Conservation (phyloP, 1,284 basidiomycete genomes). For the Cutaneotrichosporon sp. region DNA sequence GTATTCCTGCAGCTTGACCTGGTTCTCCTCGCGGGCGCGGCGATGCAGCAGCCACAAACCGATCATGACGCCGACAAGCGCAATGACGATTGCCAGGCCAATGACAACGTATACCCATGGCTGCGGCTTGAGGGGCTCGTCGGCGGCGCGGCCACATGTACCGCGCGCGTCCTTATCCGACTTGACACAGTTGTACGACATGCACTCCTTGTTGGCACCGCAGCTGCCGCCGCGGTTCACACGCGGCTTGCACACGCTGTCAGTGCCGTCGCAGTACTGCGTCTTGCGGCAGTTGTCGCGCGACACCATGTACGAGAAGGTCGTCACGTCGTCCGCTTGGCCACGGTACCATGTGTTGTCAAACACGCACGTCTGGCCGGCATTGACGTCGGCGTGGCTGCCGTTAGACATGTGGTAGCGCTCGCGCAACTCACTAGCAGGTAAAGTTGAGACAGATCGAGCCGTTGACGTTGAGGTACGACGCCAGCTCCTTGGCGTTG, state of each 20-base stretch:
- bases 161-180: constrained; percentile 48
- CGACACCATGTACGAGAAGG: constrained; percentile 70
- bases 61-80: constrained; percentile 64
- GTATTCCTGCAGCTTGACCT: constrained; percentile 74
- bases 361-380: constrained; percentile 60
- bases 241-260: constrained; percentile 56
- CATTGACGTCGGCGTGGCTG: constrained; percentile 71
- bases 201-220: constrained; percentile 75
- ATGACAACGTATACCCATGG: constrained; percentile 68
- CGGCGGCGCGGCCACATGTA: constrained; percentile 58
- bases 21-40: constrained; percentile 64
- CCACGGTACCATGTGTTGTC: constrained; percentile 74
- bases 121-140: constrained; percentile 60
- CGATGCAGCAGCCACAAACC: constrained; percentile 65
- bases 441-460: constrained; percentile 71
- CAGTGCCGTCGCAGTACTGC: constrained; percentile 65
- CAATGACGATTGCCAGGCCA: constrained; percentile 68
- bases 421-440: constrained; percentile 77
- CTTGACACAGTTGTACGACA: constrained; percentile 67
- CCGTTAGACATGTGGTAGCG: too few relatives aligned
- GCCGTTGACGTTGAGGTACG: constrained; percentile 70
- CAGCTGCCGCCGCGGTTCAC: constrained; percentile 60
- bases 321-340: constrained; percentile 50
- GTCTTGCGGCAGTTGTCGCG: constrained; percentile 58
- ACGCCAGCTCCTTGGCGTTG: constrained; percentile 60